Evolutionary conservation across 306 rosid genomes (phyloP), one percentile per base, ranked within the genome.

Genomic region (Vigna hirtella): DNA sequence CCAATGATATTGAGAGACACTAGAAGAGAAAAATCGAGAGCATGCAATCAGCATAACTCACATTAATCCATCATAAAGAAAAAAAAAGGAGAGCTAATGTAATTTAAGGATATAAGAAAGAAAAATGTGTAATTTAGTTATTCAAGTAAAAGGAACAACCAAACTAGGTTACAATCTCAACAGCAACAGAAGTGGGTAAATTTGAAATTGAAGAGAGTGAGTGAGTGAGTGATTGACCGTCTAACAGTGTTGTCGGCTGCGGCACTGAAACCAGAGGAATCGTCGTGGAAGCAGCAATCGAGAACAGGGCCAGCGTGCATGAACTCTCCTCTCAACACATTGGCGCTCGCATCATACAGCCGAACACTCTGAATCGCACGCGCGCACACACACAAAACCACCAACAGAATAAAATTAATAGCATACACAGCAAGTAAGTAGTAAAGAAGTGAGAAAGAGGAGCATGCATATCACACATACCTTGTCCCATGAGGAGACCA

Each of bases 401-500:
- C 2, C 1, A 52, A 52, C 2, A 7, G 6, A 15, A 17, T 45
- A 5, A 3, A 43, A 43, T 9, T 43, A 13, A 45, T 10, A 45
- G 16, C 15, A 45, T 45, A 45, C 50, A 40, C 10, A 40, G 45
- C 2, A 40, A 42, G 47, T 42, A 42, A 42, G 47, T 9, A 42
- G 9, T 9, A 2, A 2, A 42, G 6, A 53, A 53, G 13, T 2
- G 59, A 18, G 30, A 55, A 20, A 20, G 62, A 20, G 62, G 62
- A 55, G 26, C 51, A 8, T 42, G 47, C 7, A 42, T 43, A 10
- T 14, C 50, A 45, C 4, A 32, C 71, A 17, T 76, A 91, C 97
- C 98, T 95, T 95, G 50, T 95, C 98, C 98, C 98, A 95, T 0
- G 98, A 95, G 55, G 98, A 95, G 38, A 95, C 98, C 15, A 95